These are phyloP conservation scores for Nyssa sinensis DNA, from an alignment of 148 eudicot species.

Conservation along the genomic window DNA sequence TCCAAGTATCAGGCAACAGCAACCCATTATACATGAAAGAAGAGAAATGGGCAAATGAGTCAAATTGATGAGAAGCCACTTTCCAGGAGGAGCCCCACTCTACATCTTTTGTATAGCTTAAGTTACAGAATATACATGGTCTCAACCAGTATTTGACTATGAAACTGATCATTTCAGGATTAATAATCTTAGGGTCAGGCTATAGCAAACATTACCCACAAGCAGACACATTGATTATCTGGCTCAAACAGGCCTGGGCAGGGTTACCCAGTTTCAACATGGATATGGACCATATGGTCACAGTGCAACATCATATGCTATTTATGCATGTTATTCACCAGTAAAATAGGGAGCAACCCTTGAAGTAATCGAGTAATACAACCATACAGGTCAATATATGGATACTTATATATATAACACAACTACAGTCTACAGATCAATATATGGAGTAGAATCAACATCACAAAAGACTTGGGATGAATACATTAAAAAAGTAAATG, in stretches of 20 bases:
- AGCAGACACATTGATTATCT: background rate
- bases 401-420: too few relatives aligned
- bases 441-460: too few relatives aligned
- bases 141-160: constrained; percentile 3
- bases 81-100: background rate
- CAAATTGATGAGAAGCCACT: background rate
- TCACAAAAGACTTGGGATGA: too few relatives aligned
- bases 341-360: too few relatives aligned
- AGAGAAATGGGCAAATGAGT: background rate
- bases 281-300: too few relatives aligned
- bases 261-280: too few relatives aligned
- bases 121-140: background rate
- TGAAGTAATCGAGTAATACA: too few relatives aligned
- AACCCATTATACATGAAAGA: background rate
- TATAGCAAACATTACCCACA: background rate
- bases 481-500: background rate
- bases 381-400: too few relatives aligned
- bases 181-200: background rate
- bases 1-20: background rate
- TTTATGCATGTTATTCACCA: too few relatives aligned
- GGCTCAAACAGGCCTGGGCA: too few relatives aligned
- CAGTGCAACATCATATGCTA: too few relatives aligned
- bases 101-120: background rate
- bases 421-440: too few relatives aligned
- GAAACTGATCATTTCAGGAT: background rate